These are phyloP conservation scores for Sarocladiaceae sp. DNA, from an alignment of 2,329 filamentous ascomycete species.

Conservation along the genomic window DNA sequence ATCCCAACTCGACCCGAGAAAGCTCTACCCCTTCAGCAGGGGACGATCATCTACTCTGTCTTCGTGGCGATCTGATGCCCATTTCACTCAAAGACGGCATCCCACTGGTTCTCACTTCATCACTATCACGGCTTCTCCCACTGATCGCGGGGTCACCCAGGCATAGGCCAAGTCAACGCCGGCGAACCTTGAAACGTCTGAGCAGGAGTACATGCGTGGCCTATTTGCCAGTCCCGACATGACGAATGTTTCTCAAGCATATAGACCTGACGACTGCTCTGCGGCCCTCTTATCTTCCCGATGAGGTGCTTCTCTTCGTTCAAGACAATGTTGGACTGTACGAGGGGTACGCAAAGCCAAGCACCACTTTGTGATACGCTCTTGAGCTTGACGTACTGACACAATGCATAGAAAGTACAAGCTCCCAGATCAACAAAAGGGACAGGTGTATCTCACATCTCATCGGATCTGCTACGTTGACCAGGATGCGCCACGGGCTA, in stretches of 20 bases:
- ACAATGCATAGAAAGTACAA: constrained; percentile 74
- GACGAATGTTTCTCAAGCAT: constrained; percentile 95
- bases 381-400: not conserved
- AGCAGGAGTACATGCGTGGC: constrained; percentile 10
- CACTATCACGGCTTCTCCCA: too few relatives aligned
- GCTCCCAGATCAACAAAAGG: constrained; percentile 87
- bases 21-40: too few relatives aligned
- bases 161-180: too few relatives aligned
- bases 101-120: too few relatives aligned
- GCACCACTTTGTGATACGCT: not conserved
- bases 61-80: too few relatives aligned
- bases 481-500: constrained; percentile 73
- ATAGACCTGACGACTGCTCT: constrained; percentile 95
- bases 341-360: constrained; percentile 66
- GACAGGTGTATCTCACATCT: constrained; percentile 92
- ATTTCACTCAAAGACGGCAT: too few relatives aligned
- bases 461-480: constrained; percentile 95
- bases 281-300: constrained; percentile 83
- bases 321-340: constrained; percentile 97
- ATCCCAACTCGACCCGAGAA: too few relatives aligned
- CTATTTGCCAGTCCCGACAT: constrained; percentile 29
- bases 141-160: not conserved
- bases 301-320: constrained; percentile 92
- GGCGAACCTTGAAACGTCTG: too few relatives aligned
- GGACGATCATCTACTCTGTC: too few relatives aligned